These are phyloP conservation scores for Chloranthus sessilifolius DNA, from an alignment of 164 flowering plant genomes.

Conservation along the genomic window DNA sequence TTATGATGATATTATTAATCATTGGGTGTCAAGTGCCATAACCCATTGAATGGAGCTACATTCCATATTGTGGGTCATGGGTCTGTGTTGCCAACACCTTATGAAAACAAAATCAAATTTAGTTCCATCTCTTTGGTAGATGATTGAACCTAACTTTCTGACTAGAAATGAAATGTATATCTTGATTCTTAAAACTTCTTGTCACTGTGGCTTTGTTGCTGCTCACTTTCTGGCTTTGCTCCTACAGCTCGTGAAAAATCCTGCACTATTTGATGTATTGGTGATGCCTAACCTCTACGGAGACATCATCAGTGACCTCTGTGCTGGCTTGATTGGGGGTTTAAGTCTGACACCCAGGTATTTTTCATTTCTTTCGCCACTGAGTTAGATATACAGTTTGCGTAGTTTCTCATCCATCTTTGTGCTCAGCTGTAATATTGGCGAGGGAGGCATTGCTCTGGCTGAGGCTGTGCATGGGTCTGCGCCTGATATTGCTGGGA, in stretches of 20 bases:
- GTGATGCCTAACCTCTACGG: conserved; percentile 99
- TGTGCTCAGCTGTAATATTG: conserved; percentile 76
- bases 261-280: conserved; percentile 88
- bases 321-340: conserved; percentile 97
- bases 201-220: background rate
- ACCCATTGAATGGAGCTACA: background rate
- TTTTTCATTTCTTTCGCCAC: background rate
- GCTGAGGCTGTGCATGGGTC: conserved; percentile 99
- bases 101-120: too few species aligned
- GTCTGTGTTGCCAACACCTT: too few species aligned
- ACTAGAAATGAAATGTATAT: too few species aligned
- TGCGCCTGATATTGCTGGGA: conserved; percentile 99
- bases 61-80: too few species aligned
- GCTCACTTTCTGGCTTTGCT: conserved; percentile 3
- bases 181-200: too few species aligned
- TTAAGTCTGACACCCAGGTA: conserved; percentile 97
- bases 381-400: background rate
- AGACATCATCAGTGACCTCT: conserved; percentile 96
- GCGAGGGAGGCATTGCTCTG: conserved; percentile 95
- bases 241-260: conserved; percentile 94
- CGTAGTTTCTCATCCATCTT: background rate
- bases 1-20: background rate
- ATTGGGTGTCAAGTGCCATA: conserved; percentile 1
- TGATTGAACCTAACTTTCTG: too few species aligned
- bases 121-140: too few species aligned